Conservation (phyloP, 257 asterid genomes). For the Phtheirospermum japonicum region DNA sequence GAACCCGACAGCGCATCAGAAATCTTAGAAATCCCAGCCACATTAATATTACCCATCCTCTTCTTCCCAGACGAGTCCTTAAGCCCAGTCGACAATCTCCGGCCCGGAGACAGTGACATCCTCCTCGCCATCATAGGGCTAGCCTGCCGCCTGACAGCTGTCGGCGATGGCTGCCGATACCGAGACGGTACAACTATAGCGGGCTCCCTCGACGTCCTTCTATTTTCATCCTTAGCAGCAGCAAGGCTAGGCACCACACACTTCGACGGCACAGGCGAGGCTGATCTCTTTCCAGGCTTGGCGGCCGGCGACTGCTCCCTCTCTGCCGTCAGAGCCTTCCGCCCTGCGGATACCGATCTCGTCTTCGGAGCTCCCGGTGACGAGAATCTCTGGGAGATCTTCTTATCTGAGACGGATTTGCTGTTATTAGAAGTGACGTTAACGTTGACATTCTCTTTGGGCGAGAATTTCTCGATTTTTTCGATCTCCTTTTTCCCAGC, state of each 20-base stretch:
- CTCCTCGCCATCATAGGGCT: conserved; percentile 72
- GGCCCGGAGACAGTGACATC: conserved; percentile 84
- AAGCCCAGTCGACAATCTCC: conserved; percentile 73
- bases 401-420: conserved; percentile 41
- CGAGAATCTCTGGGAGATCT: conserved; percentile 57
- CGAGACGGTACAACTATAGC: conserved; percentile 91
- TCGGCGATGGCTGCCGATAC: conserved; percentile 88
- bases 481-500: conserved; percentile 40
- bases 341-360: conserved; percentile 59
- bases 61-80: conserved; percentile 83
- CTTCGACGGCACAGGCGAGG: conserved; percentile 88
- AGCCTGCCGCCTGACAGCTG: conserved; percentile 62
- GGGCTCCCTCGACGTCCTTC: conserved; percentile 69
- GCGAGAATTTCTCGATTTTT: conserved; percentile 34
- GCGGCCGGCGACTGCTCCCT: conserved; percentile 85
- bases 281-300: conserved; percentile 63
- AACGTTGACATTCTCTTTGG: conserved; percentile 63
- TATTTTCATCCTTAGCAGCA: conserved; percentile 79
- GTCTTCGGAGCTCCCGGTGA: conserved; percentile 68
- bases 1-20: conserved; percentile 70
- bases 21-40: conserved; percentile 69
- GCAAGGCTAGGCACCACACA: conserved; percentile 83
- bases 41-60: conserved; percentile 55
- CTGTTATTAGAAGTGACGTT: conserved; percentile 32
- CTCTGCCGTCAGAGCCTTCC: conserved; percentile 47